A percentile compares a stretch with the other conserved stretches of the same genome.
Evolutionary conservation across 2,329 filamentous ascomycete genomes (phyloP).

Genomic region (Tolypocladium capitatum): DNA sequence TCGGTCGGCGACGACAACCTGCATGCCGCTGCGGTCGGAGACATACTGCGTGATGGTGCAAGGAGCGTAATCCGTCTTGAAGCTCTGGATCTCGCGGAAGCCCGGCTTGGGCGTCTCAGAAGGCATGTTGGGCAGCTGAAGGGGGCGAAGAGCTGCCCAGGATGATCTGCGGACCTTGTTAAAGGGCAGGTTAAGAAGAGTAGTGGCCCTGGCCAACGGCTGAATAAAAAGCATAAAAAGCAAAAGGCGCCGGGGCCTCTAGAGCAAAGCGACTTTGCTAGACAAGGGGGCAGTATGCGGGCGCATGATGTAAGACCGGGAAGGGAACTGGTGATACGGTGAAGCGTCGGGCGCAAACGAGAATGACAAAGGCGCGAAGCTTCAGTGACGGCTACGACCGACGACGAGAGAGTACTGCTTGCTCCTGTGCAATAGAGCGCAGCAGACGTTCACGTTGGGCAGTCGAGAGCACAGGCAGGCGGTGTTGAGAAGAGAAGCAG

Average conservation of each 20-base stretch:
- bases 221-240: too few species aligned
- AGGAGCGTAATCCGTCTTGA: conserved; percentile 81
- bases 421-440: background rate
- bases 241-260: background rate
- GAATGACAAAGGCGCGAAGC: background rate
- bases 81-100: conserved; percentile 76
- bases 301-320: background rate
- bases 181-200: background rate
- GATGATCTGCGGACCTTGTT: background rate
- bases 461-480: background rate
- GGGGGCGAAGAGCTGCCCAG: conserved; percentile 5
- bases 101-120: conserved; percentile 35
- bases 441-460: background rate
- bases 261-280: background rate
- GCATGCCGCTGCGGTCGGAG: conserved; percentile 87
- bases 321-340: background rate
- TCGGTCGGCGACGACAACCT: conserved; percentile 80
- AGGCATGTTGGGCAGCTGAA: conserved; percentile 32
- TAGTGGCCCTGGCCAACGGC: too few species aligned
- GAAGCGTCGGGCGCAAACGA: background rate
- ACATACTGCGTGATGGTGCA: conserved; percentile 89
- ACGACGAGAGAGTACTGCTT: background rate
- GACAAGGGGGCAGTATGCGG: background rate
- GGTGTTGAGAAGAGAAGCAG: background rate
- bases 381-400: background rate